Evolutionary conservation across 106 monocot genomes (phyloP).

Genomic region (Triglochin maritima): DNA sequence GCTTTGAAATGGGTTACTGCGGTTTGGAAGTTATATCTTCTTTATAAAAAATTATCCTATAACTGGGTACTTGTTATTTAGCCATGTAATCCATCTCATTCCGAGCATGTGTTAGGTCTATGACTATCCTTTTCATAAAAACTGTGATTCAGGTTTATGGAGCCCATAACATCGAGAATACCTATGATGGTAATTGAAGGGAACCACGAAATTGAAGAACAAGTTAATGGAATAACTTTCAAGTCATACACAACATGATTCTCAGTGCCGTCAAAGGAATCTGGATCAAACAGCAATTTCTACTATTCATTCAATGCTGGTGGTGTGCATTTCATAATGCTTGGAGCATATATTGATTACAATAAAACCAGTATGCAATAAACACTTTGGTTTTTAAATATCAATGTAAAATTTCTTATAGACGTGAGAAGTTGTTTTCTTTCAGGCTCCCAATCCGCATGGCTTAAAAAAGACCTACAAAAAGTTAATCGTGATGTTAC

Average conservation of each 20-base stretch:
- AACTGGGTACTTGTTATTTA: no score
- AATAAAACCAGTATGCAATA: constrained; percentile 48
- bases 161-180: constrained; percentile 62
- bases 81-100: no score
- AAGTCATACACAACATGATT: constrained; percentile 61
- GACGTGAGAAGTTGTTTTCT: not conserved
- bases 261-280: constrained; percentile 61
- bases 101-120: no score
- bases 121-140: no score
- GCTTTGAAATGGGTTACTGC: no score
- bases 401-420: not conserved
- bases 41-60: no score
- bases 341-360: constrained; percentile 79
- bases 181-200: constrained; percentile 98
- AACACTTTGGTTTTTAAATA: not conserved
- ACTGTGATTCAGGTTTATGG: constrained; percentile 54
- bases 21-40: no score
- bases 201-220: constrained; percentile 88
- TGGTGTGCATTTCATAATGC: constrained; percentile 84
- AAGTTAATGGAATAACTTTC: constrained; percentile 51
- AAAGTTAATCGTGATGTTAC: constrained; percentile 41
- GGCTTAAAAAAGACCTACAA: constrained; percentile 52
- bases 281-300: constrained; percentile 56
- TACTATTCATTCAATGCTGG: constrained; percentile 92
- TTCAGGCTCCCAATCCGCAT: constrained; percentile 69